Evolutionary conservation across 2,329 filamentous ascomycete species (phyloP), one percentile per base, ranked within the genome.

Genomic region (Ophiostoma ips): DNA sequence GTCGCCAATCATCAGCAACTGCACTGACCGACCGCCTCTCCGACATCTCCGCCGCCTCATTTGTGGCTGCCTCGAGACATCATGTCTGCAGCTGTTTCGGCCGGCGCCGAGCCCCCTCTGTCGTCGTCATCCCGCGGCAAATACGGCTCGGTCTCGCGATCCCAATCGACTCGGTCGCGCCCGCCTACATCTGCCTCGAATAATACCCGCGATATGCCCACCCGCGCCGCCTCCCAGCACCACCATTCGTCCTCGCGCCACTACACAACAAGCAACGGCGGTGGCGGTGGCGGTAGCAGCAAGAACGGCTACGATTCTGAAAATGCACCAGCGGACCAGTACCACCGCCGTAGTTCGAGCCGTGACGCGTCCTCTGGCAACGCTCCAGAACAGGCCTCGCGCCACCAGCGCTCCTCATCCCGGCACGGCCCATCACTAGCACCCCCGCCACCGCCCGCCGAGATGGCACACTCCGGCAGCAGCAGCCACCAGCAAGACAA

Each of bases 281-380:
- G 44, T 11, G 18, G 30, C 16, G n/a, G 33, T 12, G 43, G 33
- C 51, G 46, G 21, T 45, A 46, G 50, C 30, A 38, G 38, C 31
- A 31, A 37, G n/a, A 36, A 38, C 37, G 51, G 44, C 36, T 46
- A 51, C 46, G 53, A 55, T 12, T 51, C 13, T 9, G 45, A 47
- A 19, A 47, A 44, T 31, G 37, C 52, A 1, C 18, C 19, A 16
- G 13, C n/a, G 19, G 44, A 48, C 33, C 47, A 55, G 24, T 28
- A 57, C 48, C 55, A 55, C 41, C 52, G 48, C 75, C 77, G 59
- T 71, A 75, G 49, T 69, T 77, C 68, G 57, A 73, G 71, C 66
- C 79, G 76, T 75, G 79, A 67, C 80, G 74, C 68, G 73, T 30
- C 45, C 6, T 28, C 50, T 9, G 21, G 34, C 6, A 34, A 34